These are phyloP conservation scores for Linnemannia schmuckeri DNA, from an alignment of 192 early-diverging fungal species.

Conservation along the genomic window DNA sequence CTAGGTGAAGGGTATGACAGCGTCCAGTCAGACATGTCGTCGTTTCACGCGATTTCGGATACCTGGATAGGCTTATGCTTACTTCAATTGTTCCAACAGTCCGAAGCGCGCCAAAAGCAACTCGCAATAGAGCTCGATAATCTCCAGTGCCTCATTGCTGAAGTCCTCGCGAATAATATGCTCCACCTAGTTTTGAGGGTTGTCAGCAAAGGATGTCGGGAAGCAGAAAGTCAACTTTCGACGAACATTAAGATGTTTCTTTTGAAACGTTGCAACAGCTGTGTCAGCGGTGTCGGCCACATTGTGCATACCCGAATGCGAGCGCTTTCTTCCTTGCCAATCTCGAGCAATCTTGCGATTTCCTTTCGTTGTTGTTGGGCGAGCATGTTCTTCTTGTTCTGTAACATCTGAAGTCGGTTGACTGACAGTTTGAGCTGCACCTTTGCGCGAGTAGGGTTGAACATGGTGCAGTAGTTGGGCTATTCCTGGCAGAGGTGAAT, in stretches of 20 bases:
- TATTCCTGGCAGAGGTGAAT: not conserved
- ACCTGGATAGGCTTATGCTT: constrained; percentile 25
- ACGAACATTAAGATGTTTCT: too few species aligned
- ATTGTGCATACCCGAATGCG: constrained; percentile 75
- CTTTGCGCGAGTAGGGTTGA: constrained; percentile 76
- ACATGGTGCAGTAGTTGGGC: constrained; percentile 37
- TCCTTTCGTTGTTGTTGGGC: constrained; percentile 83
- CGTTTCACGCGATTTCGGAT: not conserved
- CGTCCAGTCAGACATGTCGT: not conserved
- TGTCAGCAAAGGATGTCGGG: constrained; percentile 3
- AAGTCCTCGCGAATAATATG: constrained; percentile 96
- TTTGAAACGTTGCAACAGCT: too few species aligned
- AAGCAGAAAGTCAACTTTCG: not conserved
- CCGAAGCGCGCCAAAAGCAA: constrained; percentile 89
- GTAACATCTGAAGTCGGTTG: constrained; percentile 88
- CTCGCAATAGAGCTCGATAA: constrained; percentile 93
- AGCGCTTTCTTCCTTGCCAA: constrained; percentile 89
- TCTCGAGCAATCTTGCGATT: constrained; percentile 85
- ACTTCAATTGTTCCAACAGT: constrained; percentile 86
- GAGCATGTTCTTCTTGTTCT: constrained; percentile 86
- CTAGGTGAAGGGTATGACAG: constrained; percentile 40
- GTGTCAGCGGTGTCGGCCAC: not conserved
- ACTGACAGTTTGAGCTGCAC: constrained; percentile 91
- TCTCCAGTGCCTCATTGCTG: constrained; percentile 93
- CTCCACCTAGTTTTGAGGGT: constrained; percentile 65